These are phyloP conservation scores for Solanum hybrid DNA, from an alignment of 305 asterid species.

Conservation along the genomic window DNA sequence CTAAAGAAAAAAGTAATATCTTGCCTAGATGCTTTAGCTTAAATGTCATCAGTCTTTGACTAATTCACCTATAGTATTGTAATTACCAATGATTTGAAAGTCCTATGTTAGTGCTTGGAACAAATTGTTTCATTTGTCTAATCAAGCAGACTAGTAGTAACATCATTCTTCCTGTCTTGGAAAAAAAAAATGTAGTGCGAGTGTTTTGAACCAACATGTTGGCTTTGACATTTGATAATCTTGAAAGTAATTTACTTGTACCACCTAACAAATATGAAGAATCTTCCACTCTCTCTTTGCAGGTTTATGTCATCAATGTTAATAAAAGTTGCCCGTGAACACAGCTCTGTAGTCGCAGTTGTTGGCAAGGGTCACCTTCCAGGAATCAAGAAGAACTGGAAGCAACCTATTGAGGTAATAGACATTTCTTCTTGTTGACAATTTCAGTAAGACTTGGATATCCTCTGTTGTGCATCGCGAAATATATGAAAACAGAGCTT, in stretches of 20 bases:
- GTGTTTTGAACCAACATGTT: neutral
- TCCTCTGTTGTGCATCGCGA: neutral
- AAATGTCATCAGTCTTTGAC: neutral
- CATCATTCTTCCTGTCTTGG: neutral
- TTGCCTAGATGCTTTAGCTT: neutral
- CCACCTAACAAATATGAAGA: neutral
- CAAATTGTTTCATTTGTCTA: neutral
- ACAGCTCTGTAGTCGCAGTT: slow-evolving; percentile 87
- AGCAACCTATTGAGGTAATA: slow-evolving; percentile 68
- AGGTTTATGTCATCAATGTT: slow-evolving; percentile 82
- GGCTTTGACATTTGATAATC: neutral
- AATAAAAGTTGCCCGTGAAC: slow-evolving; percentile 56
- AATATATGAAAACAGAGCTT: neutral
- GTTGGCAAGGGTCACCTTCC: slow-evolving; percentile 91
- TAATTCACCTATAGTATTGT: neutral
- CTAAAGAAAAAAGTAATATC: neutral
- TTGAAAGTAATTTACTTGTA: neutral
- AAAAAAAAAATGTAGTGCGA: neutral
- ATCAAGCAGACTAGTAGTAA: neutral
- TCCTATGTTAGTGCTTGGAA: neutral
- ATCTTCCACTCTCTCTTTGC: neutral
- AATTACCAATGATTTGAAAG: neutral
- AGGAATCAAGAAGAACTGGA: slow-evolving; percentile 81
- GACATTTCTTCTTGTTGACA: neutral
- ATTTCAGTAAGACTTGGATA: neutral